Evolutionary conservation across 2,329 filamentous ascomycete genomes (phyloP), one percentile per base, ranked within the genome.

Genomic region (Sporothrix curviconia): DNA sequence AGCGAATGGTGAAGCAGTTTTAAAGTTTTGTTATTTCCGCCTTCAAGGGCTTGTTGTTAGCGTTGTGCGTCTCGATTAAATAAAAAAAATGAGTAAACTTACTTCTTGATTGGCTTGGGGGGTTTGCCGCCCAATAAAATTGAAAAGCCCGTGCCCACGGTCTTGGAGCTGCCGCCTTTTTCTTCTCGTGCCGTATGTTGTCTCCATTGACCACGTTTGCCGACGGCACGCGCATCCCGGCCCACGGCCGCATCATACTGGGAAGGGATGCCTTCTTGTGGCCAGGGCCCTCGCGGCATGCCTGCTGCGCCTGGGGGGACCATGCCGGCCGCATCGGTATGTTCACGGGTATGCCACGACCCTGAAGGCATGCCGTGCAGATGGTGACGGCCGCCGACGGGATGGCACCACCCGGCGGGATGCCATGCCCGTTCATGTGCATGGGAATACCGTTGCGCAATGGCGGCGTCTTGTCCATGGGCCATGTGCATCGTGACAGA

Each of bases 401-500:
- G 30, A 58, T 58, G 14, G 30, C 19, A 22, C 49, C 19, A 22
- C 49, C 37, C 28, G 30, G 57, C 11, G 46, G 51, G 32, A 56
- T 47, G 46, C 19, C 22, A 22, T 37, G 43, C 28, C 17, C 50
- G 7, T 51, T 24, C 37, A 42, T 28, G 30, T 36, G n/a, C n/a
- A n/a, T 62, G 58, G 52, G 34, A 15, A 43, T 28, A 30, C 34
- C 60, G 60, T 56, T 64, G 60, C 44, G 61, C 52, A 56, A 63
- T 30, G 64, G 64, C 7, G 68, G 65, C 14, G 65, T 63, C 64
- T 76, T 76, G 9, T 81, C 77, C 70, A 79, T 75, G 2, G 80
- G 80, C 80, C 80, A 83, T 82, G 39, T 79, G 74, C 78, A 80
- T 80, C 9, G 74, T 78, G 57, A 80, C 75, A 43, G 79, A 74